Base-by-base conservation (phyloP, 768 basidiomycete genomes). In the Lactarius trivialis region DNA sequence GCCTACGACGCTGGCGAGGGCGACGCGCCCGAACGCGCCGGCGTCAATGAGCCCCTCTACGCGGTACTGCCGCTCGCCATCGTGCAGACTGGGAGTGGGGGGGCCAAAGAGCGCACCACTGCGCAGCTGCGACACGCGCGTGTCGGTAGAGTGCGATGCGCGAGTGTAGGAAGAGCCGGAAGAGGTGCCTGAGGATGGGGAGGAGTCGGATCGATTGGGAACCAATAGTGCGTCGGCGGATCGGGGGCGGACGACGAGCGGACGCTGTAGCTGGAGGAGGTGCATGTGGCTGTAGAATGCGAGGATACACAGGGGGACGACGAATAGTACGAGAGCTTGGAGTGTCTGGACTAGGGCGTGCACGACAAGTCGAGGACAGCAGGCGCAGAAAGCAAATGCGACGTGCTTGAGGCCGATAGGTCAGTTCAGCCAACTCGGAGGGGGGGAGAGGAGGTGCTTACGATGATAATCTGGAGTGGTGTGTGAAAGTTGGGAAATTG, bases 1-100 rank as follows among this genome's bases (percentile, higher is more conserved):
- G 34, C 37, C 49, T 7, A 45, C 2, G 49, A 55, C 54, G 1
- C 30, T 60, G 19, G 63, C 63, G 48, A 60, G 53, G 19, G 58
- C 63, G 26, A 64, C 63, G 37, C 63, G 63, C 4, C 63, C 63
- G 36, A 60, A 64, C 5, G 54, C 32, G 24, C 63, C 63, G 4
- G 32, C 4, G 24, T 54, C 63, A 49, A 64, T 49, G 37, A 64
- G 63, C 2, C 63, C 63, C 21, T 64, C 48, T 12, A 64, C 58
- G 14, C n/a, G 49, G 58, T 43, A 64, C 9, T 30, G 11, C n/a
- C 32, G 17, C 30, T 49, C 12, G 24, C 63, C 58, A 14, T 59
- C 39, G 14, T 11, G 32, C 37, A 64, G 53, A 32, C 55, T 9
- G 0, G 58, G 63, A 37, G 33, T 11, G 1, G 6, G 11, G 1